Conservation (phyloP, 75 land plant species). For the Ceratopteris richardii region DNA sequence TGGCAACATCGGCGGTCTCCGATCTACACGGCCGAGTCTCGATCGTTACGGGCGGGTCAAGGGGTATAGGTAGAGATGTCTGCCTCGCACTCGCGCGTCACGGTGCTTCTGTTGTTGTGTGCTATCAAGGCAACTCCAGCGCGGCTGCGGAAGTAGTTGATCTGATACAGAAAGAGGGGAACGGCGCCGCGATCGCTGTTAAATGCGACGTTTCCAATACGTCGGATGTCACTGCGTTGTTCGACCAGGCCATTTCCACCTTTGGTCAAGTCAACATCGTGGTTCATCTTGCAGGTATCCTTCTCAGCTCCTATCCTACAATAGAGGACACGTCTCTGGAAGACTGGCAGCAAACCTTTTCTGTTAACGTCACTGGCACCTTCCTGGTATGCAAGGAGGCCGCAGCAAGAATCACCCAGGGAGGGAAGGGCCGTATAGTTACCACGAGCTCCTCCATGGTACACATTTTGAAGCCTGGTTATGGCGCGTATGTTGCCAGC, state of each 20-base stretch:
- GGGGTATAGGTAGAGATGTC: conserved; percentile 62
- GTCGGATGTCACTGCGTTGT: conserved; percentile 42
- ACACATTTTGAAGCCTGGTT: conserved; percentile 26
- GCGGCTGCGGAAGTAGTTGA: conserved; percentile 39
- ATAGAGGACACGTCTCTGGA: conserved; percentile 35
- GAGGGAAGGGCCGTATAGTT: conserved; percentile 55
- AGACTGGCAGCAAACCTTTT: conserved; percentile 36
- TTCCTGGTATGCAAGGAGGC: conserved; percentile 49
- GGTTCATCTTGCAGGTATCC: conserved; percentile 51
- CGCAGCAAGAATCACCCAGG: conserved; percentile 34
- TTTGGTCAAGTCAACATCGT: conserved; percentile 44
- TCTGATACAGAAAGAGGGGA: conserved; percentile 17
- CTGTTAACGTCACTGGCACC: conserved; percentile 43
- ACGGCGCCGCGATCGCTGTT: conserved; percentile 34
- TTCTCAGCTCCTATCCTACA: conserved; percentile 27
- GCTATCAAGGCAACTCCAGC: conserved; percentile 33
- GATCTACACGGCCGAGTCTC: conserved; percentile 38
- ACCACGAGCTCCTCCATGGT: conserved; percentile 32
- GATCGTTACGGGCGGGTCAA: conserved; percentile 68
- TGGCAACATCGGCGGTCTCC: too few relatives aligned
- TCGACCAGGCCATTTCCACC: conserved; percentile 41
- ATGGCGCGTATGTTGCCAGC: conserved; percentile 45
- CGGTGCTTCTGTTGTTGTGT: conserved; percentile 58
- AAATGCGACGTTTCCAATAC: conserved; percentile 41
- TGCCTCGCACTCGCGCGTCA: conserved; percentile 43